A percentile compares a stretch with the other conserved stretches of the same genome.
phyloP scores from a whole-genome alignment of 2,329 filamentous ascomycete genomes.

The Furcasterigmium furcatum region DNA sequence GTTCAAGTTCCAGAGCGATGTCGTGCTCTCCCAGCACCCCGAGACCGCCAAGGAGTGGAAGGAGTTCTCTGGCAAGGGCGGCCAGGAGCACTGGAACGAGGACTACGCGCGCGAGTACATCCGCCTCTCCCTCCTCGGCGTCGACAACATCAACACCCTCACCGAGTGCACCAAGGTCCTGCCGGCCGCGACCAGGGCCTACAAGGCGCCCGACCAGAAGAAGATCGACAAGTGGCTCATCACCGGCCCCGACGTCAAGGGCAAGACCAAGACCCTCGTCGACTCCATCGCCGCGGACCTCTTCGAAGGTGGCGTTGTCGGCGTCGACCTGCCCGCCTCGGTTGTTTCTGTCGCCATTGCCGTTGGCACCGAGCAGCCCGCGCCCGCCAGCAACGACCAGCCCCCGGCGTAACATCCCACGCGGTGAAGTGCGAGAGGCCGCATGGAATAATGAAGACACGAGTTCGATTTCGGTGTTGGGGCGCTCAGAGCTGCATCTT shows the following conservation, averaged over 20 bases:
- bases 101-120: constrained; percentile 52
- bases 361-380: too few species aligned
- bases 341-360: background rate
- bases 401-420: too few species aligned
- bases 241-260: constrained; percentile 11
- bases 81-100: constrained; percentile 37
- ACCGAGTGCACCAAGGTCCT: constrained; percentile 53
- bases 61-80: constrained; percentile 26
- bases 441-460: too few species aligned
- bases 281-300: constrained; percentile 6
- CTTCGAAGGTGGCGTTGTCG: constrained; percentile 7
- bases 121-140: constrained; percentile 53
- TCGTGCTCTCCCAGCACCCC: constrained; percentile 31
- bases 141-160: constrained; percentile 52
- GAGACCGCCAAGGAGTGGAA: constrained; percentile 32
- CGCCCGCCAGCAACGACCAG: too few species aligned
- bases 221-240: constrained; percentile 15
- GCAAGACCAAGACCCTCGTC: constrained; percentile 6
- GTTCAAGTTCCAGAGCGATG: constrained; percentile 38
- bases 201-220: constrained; percentile 8
- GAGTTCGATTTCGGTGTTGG: too few species aligned
- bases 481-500: too few species aligned
- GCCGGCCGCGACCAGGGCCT: constrained; percentile 22
- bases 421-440: too few species aligned
- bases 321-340: background rate